These are phyloP conservation scores for Xylariaceae sp. DNA, from an alignment of 2,329 filamentous ascomycete genomes.

Conservation along the genomic window DNA sequence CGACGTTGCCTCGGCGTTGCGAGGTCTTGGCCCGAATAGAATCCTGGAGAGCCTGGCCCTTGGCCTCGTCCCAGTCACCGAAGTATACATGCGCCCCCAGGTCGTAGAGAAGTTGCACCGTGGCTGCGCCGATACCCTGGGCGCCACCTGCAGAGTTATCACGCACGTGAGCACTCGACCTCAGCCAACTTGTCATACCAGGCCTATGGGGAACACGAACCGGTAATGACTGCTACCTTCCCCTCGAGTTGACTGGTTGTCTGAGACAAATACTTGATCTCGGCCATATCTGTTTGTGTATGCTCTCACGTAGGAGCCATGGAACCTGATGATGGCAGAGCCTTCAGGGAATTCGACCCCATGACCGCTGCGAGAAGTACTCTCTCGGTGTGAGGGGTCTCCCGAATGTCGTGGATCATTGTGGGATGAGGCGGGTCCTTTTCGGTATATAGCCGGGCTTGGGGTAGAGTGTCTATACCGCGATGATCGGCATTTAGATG, in stretches of 20 bases:
- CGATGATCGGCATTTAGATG: no score
- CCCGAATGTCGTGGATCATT: no score
- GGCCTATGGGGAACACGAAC: neutral
- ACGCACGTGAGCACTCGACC: neutral
- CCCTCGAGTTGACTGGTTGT: neutral
- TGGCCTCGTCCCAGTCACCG: conserved; percentile 1
- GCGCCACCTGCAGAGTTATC: conserved; percentile 1
- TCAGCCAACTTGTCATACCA: neutral
- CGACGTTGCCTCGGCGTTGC: neutral
- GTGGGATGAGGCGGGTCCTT: no score
- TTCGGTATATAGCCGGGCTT: no score
- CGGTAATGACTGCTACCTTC: conserved; percentile 1
- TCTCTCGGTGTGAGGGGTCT: no score
- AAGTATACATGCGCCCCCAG: conserved; percentile 1
- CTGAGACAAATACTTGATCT: neutral
- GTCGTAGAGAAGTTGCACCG: conserved; percentile 1
- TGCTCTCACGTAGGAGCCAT: neutral
- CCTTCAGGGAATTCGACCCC: no score
- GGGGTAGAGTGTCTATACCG: no score
- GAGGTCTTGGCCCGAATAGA: neutral
- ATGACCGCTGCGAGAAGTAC: no score
- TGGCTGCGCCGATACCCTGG: conserved; percentile 1
- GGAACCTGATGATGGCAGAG: no score
- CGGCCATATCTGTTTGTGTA: neutral
- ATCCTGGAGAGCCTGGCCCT: neutral